Evolutionary conservation across 192 early-diverging fungal species (phyloP), one percentile per base, ranked within the genome.

Genomic region (Dissophora ornata): DNA sequence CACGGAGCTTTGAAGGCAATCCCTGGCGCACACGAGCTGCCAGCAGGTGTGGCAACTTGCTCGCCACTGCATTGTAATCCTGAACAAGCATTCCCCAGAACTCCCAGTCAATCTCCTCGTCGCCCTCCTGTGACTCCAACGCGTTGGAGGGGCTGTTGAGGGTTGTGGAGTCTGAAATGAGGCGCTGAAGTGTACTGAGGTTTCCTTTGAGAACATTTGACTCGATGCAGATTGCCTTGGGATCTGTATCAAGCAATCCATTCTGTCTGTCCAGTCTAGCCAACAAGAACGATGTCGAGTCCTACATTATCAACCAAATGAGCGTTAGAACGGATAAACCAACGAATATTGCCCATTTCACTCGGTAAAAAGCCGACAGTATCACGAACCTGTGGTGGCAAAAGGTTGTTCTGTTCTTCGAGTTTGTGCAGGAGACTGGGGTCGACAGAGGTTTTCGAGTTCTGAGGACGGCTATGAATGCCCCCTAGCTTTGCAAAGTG

Each of bases 51-150:
- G 93, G 87, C 32, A 93, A 64, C 60, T 87, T 89, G 56, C 83
- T 81, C 10, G 89, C 89, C 2, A 92, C 88, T 18, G 82, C 81
- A 11, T 87, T 86, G 71, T 91, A 96, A 75, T 94, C 90, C 66
- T 90, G 87, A 30, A 96, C 89, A 29, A 94, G 83, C 46, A 82
- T 84, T 11, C 91, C 90, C 95, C 95, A 96, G 67, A 96, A 96
- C 30, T 96, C 94, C 83, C 85, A 88, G 57, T 88, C 87, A 38
- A 84, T 83, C 8, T 73, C 77, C 6, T 62, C 63, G 25, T 60
- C 68, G 18, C 64, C 57, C 10, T 63, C 55, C 48, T 77, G 60
- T 26, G 42, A 21, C 22, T 57, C 59, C 36, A 53, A n/a, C 8
- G 53, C 18, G n/a, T 67, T 67, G 42, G 53, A 57, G 38, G 66